Conservation (phyloP, 2,329 filamentous ascomycete genomes). For the Penicillium griseofulvum region DNA sequence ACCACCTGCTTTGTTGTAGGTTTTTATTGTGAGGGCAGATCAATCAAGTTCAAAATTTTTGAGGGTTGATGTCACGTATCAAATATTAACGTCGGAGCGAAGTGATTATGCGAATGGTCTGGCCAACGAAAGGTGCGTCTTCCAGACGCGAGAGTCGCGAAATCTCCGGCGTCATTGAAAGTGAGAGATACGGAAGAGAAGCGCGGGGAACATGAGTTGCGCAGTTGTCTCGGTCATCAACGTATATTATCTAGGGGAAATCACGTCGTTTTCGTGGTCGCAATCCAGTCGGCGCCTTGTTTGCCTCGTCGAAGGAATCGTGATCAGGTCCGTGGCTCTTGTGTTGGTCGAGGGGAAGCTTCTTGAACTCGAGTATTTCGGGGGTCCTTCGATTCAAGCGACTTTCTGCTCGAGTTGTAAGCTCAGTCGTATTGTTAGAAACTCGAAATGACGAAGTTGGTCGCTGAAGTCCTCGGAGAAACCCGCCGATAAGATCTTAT, state of each 20-base stretch:
- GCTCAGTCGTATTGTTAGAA: not conserved
- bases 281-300: constrained; percentile 7
- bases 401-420: not conserved
- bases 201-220: not conserved
- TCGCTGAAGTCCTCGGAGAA: constrained; percentile 17
- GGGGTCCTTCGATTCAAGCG: not conserved
- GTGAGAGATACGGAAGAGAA: not conserved
- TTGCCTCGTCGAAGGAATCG: constrained; percentile 4
- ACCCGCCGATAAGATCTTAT: constrained; percentile 27
- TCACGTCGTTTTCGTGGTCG: constrained; percentile 1
- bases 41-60: not conserved
- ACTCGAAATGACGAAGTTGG: constrained; percentile 15
- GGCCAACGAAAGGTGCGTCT: constrained; percentile 13
- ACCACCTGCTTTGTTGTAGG: not conserved
- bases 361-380: not conserved
- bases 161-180: constrained; percentile 16
- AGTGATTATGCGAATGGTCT: constrained; percentile 7
- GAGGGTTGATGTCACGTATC: not conserved
- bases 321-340: not conserved
- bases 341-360: not conserved
- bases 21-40: not conserved
- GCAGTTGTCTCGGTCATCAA: not conserved
- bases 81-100: constrained; percentile 7
- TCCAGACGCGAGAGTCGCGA: constrained; percentile 15
- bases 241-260: not conserved